Conservation (phyloP, 129 eudicot species). For the carrot (Daucus carota) region DNA sequence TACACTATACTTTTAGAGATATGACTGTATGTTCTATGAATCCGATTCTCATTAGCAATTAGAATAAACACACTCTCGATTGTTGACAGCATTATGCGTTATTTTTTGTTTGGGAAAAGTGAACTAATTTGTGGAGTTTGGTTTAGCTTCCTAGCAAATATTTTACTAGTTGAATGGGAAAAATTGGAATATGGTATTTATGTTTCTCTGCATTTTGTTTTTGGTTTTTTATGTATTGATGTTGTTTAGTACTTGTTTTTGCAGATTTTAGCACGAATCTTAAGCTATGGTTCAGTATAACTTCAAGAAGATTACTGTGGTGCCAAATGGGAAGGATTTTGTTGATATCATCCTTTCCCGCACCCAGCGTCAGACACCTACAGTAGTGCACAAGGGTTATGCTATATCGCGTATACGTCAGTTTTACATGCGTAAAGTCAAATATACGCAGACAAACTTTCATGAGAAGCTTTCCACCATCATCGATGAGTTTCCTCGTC, state of each 20-base stretch:
- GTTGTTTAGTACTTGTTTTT: constrained; percentile 13
- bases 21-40: too few species aligned
- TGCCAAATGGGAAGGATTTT: constrained; percentile 84
- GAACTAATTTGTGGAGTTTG: too few species aligned
- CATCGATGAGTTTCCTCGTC: constrained; percentile 27
- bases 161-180: background rate
- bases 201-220: background rate
- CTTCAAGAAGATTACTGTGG: constrained; percentile 81
- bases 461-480: constrained; percentile 82
- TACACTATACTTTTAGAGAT: too few species aligned
- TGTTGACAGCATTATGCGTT: too few species aligned
- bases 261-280: constrained; percentile 21
- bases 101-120: too few species aligned
- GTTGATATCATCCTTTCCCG: constrained; percentile 79
- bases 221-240: background rate
- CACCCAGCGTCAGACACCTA: constrained; percentile 86
- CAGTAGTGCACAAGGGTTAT: constrained; percentile 93
- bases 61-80: too few species aligned
- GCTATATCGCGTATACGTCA: constrained; percentile 73
- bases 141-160: too few species aligned
- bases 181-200: background rate
- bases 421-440: constrained; percentile 89
- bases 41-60: too few species aligned
- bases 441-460: constrained; percentile 65
- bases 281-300: constrained; percentile 86